Base-by-base conservation (phyloP, 2,329 filamentous ascomycete genomes). In the Calcarisporium arbuscula region DNA sequence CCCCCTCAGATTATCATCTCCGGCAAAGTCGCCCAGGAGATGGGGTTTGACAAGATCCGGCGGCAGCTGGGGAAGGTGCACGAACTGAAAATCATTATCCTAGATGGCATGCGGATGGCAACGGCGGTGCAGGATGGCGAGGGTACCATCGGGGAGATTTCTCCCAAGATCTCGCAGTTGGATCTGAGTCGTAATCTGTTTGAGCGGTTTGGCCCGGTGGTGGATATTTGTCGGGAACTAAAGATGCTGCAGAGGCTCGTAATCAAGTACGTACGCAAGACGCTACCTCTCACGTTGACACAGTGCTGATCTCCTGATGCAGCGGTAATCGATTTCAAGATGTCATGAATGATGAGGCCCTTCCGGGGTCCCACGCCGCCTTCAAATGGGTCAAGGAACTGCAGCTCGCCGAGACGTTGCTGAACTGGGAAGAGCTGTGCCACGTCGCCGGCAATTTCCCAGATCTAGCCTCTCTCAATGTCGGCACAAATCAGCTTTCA, bases 1-100 rank as follows among this genome's bases (percentile, higher is more conserved):
- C 48, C 8, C 47, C 50, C 3, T n/a, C 68, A 76, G 31, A 82
- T 94, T 42, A 63, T 69, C 35, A 82, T 70, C 70, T 94, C 68
- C 62, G 85, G 60, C 23, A 96, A 96, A 61, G 74, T 89, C 14
- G 90, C 86, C 5, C 84, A 96, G 62, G 90, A 96, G 62, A 77
- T 96, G 21, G 92, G 92, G 19, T 96, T 96, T 48, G 88, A 94
- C 47, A 95, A 95, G 67, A 86, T 95, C 46, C 77, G 83, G 28
- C 74, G 74, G 45, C 78, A 89, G 59, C 80, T 94, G 51, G 82
- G 88, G 47, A 69, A 82, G 52, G 67, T 96, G 20, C 68, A 81
- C 35, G 85, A 92, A 49, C 70, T 96, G 40, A 81, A 74, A 46
- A 80, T 89, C 36, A 80, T 94, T 32, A 77, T 96, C 25, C 68